Base-by-base conservation (phyloP, 1,284 basidiomycete genomes). In the Ganoderma lingzhi region DNA sequence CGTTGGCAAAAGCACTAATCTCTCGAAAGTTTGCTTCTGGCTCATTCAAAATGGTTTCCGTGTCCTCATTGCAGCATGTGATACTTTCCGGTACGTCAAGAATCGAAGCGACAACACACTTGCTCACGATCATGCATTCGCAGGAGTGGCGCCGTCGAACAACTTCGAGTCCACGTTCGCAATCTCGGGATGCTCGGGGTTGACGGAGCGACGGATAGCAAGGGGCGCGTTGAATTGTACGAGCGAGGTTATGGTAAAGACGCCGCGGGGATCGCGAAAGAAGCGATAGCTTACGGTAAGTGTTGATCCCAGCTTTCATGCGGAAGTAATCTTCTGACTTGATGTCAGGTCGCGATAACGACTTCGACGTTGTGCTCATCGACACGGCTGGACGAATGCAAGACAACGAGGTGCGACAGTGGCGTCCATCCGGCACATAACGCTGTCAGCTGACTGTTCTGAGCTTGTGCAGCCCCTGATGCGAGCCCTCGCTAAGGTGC, bases 11-110 rank as follows among this genome's bases (percentile, higher is more conserved):
- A 98, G 96, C 75, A 99, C 98, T 5, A 99, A 99, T 80, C 83
- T 99, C 37, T 96, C 94, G 64, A 99, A 99, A 83, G 97, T 99
- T 62, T 97, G 96, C 82, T 99, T 99, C 84, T 99, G 98, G 98
- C 86, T 99, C 28, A 91, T 99, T 61, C 97, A 99, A 82, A 99
- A 99, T 78, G 92, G 93, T 10, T 82, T 97, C 55, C 87, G 93
- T 39, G 97, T 99, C 28, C 86, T 99, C 73, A 99, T 99, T 75
- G 98, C 98, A 35, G 98, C 98, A 14, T 99, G 98, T 78, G 98
- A 99, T 80, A 99, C 98, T 3, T 99, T 99, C 86, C 86, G 97
- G 87, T 90, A 70, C 64, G 85, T 83, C 10, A 10, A 58, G 65
- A 59, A 61, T 30, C 42, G 45, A 53, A 15, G 30, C 42, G 23